Conservation (phyloP, 768 basidiomycete genomes). For the Lactifluus subvellereus region DNA sequence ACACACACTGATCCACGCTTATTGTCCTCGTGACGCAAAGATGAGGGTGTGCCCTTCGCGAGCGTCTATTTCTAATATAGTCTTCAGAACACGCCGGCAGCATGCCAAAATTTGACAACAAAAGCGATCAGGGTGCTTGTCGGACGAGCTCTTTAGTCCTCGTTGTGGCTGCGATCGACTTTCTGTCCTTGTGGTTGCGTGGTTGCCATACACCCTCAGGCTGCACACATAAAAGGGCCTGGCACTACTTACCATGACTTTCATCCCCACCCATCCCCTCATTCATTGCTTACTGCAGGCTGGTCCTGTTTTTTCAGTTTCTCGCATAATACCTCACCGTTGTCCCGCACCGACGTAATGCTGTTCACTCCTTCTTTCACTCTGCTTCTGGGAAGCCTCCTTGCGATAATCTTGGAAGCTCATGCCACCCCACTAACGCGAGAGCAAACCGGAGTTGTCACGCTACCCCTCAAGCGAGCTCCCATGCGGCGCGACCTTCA, state of each 20-base stretch:
- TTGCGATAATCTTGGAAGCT: slow-evolving; percentile 37
- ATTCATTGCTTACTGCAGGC: slow-evolving; percentile 5
- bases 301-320: slow-evolving; percentile 6
- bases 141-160: neutral
- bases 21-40: too few species aligned
- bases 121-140: neutral
- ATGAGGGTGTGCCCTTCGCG: too few species aligned
- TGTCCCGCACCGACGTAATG: slow-evolving; percentile 66
- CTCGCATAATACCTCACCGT: slow-evolving; percentile 46
- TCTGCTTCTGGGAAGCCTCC: slow-evolving; percentile 47
- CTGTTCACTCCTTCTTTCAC: slow-evolving; percentile 47
- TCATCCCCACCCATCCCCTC: neutral
- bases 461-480: slow-evolving; percentile 39
- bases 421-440: slow-evolving; percentile 40
- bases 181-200: neutral
- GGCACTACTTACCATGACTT: neutral
- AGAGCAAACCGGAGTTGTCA: slow-evolving; percentile 33
- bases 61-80: too few species aligned
- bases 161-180: neutral
- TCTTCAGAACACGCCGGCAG: neutral
- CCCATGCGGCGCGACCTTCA: slow-evolving; percentile 33
- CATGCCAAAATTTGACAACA: neutral
- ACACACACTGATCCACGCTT: too few species aligned
- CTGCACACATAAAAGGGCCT: neutral
- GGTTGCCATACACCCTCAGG: neutral